Evolutionary conservation across 768 basidiomycete genomes (phyloP).

Genomic region (Suillus subalutaceus): DNA sequence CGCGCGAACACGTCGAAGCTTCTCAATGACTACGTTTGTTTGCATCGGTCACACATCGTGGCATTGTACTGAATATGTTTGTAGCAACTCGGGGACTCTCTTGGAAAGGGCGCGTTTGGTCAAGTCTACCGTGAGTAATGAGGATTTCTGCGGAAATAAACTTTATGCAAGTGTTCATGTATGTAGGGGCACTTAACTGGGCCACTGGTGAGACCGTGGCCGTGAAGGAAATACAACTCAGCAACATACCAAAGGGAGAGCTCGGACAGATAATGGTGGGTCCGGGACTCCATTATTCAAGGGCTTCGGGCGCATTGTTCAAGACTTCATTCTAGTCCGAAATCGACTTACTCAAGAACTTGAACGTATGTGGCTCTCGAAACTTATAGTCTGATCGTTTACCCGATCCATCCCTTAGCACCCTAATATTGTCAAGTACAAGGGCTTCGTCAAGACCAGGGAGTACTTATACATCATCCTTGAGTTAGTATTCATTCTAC

Average conservation of each 20-base stretch:
- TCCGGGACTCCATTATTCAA: neutral
- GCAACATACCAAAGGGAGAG: conserved; percentile 91
- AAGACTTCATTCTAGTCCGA: conserved; percentile 64
- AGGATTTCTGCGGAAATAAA: neutral
- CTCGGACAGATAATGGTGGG: conserved; percentile 96
- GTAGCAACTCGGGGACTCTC: conserved; percentile 93
- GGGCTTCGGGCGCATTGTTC: conserved; percentile 1
- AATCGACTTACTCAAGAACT: conserved; percentile 96
- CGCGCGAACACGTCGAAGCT: conserved; percentile 48
- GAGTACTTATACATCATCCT: conserved; percentile 97
- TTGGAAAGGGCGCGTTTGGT: conserved; percentile 98
- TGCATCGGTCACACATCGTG: conserved; percentile 7
- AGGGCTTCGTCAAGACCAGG: conserved; percentile 94
- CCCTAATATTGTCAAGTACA: conserved; percentile 98
- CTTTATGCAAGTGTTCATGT: conserved; percentile 14
- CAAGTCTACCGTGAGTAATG: conserved; percentile 86
- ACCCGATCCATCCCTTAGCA: conserved; percentile 56
- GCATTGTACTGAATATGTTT: conserved; percentile 12
- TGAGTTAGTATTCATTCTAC: conserved; percentile 57
- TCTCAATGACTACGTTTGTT: conserved; percentile 66
- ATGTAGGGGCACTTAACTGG: conserved; percentile 85
- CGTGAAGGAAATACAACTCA: conserved; percentile 95
- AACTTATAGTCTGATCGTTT: conserved; percentile 11
- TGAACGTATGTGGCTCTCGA: conserved; percentile 63
- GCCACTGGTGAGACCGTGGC: conserved; percentile 98